Base-by-base conservation (phyloP, 768 basidiomycete species). In the Clitopilus hobsonii region DNA sequence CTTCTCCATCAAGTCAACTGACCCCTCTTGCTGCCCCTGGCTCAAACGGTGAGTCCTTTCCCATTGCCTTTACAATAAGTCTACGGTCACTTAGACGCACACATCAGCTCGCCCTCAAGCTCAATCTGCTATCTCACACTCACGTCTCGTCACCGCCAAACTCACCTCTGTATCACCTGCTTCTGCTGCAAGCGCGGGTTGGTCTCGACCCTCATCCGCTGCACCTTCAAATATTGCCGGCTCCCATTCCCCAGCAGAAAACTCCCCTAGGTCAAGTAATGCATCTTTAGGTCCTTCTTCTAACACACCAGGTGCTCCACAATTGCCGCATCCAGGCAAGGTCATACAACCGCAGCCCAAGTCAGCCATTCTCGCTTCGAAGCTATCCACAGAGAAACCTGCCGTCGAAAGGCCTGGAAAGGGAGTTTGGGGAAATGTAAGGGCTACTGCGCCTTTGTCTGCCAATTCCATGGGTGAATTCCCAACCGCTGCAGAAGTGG, bases 401-500 rank as follows among this genome's bases (percentile, higher is more conserved):
- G 49, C 25, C 69, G 69, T 32, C 53, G 59, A 29, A 7, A 58
- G 58, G 23, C 54, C 65, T 1, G 67, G 63, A 24, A 90, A 84
- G 65, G 81, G 81, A 4, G 93, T 79, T 3, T 94, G 92, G 93
- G 85, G 84, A 20, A 84, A 79, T 67, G 64, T 86, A 71, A 52
- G 58, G 67, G 47, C 73, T 76, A 16, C 65, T 71, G 2, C 80
- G 85, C 41, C 68, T 73, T 50, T 68, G 72, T 36, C 32, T 36
- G 41, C 69, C 74, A 32, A 20, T 20, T 23, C 41, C 10, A 45
- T 20, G 22, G 80, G 74, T 54, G 95, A 98, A 59, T 99, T 99
- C 66, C 97, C 97, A 6, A 99, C 97, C 5, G 94, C 96, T 47
- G 93, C 92, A 30, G 97, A 99, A 74, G 93, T 94, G 41, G 91